Conservation (phyloP, 768 basidiomycete genomes). For the Termitomyces sp. region DNA sequence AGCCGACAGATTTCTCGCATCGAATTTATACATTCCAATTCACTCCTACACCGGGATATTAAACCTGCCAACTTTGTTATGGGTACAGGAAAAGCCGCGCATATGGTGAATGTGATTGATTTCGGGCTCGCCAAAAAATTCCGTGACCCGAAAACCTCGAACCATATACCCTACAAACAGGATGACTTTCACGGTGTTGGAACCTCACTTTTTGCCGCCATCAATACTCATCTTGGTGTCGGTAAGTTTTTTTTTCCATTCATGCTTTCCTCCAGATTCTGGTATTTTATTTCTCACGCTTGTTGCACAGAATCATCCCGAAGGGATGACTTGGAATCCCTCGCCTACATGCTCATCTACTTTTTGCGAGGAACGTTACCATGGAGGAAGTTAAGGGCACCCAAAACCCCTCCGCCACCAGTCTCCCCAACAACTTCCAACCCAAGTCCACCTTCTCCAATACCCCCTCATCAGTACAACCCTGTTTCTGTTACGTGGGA, state of each 20-base stretch:
- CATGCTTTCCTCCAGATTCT: neutral
- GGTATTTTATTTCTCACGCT: conserved; percentile 4
- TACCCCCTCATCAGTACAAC: conserved; percentile 29
- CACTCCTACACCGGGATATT: conserved; percentile 94
- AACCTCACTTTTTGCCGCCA: conserved; percentile 68
- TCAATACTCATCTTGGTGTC: conserved; percentile 71
- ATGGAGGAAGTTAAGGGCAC: conserved; percentile 69
- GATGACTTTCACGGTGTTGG: conserved; percentile 77
- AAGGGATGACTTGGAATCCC: conserved; percentile 73
- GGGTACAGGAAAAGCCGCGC: conserved; percentile 54
- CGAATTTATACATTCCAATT: conserved; percentile 93
- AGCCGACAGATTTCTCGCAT: conserved; percentile 80
- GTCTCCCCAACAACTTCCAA: conserved; percentile 15
- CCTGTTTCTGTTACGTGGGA: conserved; percentile 71
- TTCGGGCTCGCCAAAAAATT: conserved; percentile 82
- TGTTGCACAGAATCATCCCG: conserved; percentile 56
- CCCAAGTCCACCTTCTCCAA: conserved; percentile 8
- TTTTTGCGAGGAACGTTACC: conserved; percentile 74
- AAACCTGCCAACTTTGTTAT: conserved; percentile 99
- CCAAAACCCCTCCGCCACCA: conserved; percentile 26
- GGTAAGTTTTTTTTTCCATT: conserved; percentile 35
- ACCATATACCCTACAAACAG: conserved; percentile 68
- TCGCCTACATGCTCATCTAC: conserved; percentile 81
- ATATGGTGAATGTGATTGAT: conserved; percentile 88
- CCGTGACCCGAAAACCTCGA: conserved; percentile 56